phyloP scores from a whole-genome alignment of 2,329 filamentous ascomycete species.

The Ophiocordyceps camponoti-rufipedis region DNA sequence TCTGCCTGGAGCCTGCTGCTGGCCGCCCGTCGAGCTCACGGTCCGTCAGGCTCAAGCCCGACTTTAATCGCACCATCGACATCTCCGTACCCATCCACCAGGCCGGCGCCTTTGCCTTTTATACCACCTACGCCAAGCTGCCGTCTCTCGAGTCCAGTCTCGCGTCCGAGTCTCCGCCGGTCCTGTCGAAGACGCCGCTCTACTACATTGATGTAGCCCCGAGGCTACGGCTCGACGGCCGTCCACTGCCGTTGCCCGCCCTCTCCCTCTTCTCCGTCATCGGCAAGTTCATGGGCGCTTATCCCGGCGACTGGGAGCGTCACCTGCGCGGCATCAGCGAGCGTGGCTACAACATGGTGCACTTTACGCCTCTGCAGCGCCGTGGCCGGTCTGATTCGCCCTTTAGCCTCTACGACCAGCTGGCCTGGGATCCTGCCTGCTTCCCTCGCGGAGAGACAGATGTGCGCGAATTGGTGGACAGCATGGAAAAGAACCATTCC shows the following conservation, averaged over 20 bases:
- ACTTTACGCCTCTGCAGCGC: constrained; percentile 87
- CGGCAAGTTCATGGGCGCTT: constrained; percentile 95
- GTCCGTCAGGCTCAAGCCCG: constrained; percentile 52
- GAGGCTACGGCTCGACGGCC: constrained; percentile 52
- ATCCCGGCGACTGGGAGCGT: constrained; percentile 75
- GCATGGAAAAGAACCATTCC: constrained; percentile 69
- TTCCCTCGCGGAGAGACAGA: constrained; percentile 80
- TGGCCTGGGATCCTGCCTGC: constrained; percentile 61
- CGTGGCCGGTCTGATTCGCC: constrained; percentile 87
- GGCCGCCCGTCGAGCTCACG: background rate
- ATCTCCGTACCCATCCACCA: constrained; percentile 73
- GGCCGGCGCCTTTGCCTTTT: constrained; percentile 84
- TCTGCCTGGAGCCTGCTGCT: constrained; percentile 4
- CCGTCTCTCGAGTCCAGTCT: constrained; percentile 37
- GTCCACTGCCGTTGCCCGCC: constrained; percentile 64
- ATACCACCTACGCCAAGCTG: constrained; percentile 78
- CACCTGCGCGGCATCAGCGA: constrained; percentile 77
- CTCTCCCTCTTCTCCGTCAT: constrained; percentile 86
- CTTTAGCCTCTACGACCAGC: constrained; percentile 90
- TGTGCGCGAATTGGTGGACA: constrained; percentile 55
- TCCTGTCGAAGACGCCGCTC: constrained; percentile 47
- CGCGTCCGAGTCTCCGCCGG: constrained; percentile 5
- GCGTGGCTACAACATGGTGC: constrained; percentile 95
- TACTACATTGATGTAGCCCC: constrained; percentile 95
- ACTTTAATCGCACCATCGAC: constrained; percentile 83